These are phyloP conservation scores for Russula brevipes DNA, from an alignment of 768 basidiomycete species.

Conservation along the genomic window DNA sequence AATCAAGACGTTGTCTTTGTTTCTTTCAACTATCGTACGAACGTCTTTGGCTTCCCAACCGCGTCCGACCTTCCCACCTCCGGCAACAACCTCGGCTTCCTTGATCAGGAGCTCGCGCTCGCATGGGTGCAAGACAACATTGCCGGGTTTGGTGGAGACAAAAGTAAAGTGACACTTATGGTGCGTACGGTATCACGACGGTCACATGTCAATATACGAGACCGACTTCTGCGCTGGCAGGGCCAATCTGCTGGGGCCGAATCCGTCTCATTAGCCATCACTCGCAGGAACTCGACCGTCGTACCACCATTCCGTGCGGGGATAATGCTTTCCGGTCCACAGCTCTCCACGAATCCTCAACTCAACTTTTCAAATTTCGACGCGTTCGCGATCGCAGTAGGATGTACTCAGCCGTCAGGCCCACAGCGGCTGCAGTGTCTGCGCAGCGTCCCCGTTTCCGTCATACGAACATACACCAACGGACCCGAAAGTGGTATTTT, in stretches of 20 bases:
- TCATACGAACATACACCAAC: conserved; percentile 24
- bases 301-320: conserved; percentile 9
- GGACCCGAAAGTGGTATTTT: conserved; percentile 7
- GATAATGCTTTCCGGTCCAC: conserved; percentile 5
- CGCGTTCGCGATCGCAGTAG: conserved; percentile 11
- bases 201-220: background rate
- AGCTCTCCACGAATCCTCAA: background rate
- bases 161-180: conserved; percentile 36
- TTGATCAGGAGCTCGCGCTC: conserved; percentile 33
- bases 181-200: conserved; percentile 21
- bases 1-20: conserved; percentile 13
- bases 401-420: conserved; percentile 26
- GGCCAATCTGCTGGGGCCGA: conserved; percentile 6
- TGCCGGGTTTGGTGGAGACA: conserved; percentile 54
- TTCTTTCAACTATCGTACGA: conserved; percentile 15
- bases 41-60: conserved; percentile 16
- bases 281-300: background rate
- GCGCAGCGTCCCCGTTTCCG: conserved; percentile 22
- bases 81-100: conserved; percentile 3
- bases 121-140: conserved; percentile 59
- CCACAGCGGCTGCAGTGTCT: conserved; percentile 26
- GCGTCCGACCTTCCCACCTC: background rate
- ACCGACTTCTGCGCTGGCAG: background rate
- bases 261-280: conserved; percentile 9
- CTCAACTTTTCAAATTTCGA: conserved; percentile 4